Conservation (phyloP, 2,329 filamentous ascomycete species). For the Alternaria atra region DNA sequence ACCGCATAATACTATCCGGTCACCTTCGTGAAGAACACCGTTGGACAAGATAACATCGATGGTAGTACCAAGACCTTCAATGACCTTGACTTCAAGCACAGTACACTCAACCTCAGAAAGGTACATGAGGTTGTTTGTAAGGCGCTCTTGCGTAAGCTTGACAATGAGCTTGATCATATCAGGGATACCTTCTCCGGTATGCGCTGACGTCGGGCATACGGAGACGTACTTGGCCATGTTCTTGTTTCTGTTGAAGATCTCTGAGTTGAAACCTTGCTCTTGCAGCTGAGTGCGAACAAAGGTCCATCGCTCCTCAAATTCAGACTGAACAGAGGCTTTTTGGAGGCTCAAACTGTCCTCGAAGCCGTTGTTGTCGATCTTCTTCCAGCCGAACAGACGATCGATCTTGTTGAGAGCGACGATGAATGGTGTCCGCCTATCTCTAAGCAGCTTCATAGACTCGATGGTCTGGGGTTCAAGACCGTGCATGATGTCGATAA, state of each 20-base stretch:
- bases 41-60: conserved; percentile 98
- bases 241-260: conserved; percentile 97
- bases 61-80: conserved; percentile 97
- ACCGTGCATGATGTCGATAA: conserved; percentile 99
- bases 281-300: conserved; percentile 93
- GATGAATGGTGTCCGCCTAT: conserved; percentile 96
- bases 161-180: conserved; percentile 98
- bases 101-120: conserved; percentile 97
- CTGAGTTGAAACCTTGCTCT: conserved; percentile 97
- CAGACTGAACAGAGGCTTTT: conserved; percentile 90
- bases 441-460: conserved; percentile 92
- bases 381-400: conserved; percentile 98
- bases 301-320: conserved; percentile 89
- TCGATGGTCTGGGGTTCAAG: conserved; percentile 96
- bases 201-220: conserved; percentile 94
- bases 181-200: conserved; percentile 98
- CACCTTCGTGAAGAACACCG: conserved; percentile 91
- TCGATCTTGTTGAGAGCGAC: conserved; percentile 99
- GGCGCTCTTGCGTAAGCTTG: conserved; percentile 92
- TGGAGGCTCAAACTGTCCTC: conserved; percentile 89
- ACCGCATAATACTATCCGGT: conserved; percentile 93
- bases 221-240: conserved; percentile 94
- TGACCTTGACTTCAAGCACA: conserved; percentile 98
- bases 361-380: conserved; percentile 98
- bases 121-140: conserved; percentile 98